phyloP scores from a whole-genome alignment of 805 yeast species.

The Zygosaccharomyces gambellarensis region DNA sequence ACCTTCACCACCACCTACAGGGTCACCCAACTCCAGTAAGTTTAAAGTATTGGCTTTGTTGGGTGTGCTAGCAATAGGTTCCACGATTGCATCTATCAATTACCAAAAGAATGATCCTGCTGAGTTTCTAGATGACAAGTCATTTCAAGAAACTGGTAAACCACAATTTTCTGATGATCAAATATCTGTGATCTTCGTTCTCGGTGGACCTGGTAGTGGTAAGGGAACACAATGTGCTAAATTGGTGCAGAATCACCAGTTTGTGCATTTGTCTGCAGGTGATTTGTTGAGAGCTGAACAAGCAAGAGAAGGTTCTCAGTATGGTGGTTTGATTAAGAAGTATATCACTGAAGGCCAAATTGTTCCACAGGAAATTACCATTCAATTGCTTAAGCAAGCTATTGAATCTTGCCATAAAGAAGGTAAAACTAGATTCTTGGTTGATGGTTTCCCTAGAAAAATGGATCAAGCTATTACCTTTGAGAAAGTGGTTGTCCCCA shows the following conservation, averaged over 20 bases:
- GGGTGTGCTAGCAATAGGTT: conserved; percentile 44
- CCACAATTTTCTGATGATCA: conserved; percentile 58
- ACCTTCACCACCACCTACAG: neutral
- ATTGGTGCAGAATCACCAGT: conserved; percentile 72
- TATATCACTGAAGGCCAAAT: conserved; percentile 83
- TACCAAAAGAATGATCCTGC: conserved; percentile 43
- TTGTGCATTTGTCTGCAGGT: conserved; percentile 93
- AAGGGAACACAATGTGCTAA: conserved; percentile 95
- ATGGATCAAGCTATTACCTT: conserved; percentile 98
- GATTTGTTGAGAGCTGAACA: conserved; percentile 93
- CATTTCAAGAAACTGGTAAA: conserved; percentile 9
- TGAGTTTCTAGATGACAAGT: conserved; percentile 39
- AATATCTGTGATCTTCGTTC: conserved; percentile 77
- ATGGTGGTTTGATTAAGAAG: conserved; percentile 78
- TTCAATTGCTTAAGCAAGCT: conserved; percentile 76
- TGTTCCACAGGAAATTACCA: conserved; percentile 89
- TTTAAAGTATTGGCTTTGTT: conserved; percentile 38
- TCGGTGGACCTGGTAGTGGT: conserved; percentile 98
- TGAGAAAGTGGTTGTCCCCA: conserved; percentile 70
- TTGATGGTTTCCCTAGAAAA: conserved; percentile 96
- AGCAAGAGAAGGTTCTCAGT: conserved; percentile 70
- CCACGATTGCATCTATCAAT: conserved; percentile 41
- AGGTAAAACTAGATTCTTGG: conserved; percentile 55
- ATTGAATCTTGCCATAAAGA: conserved; percentile 56
- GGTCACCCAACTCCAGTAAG: conserved; percentile 2